phyloP scores from a whole-genome alignment of 75 land plant genomes.

The Ceratopteris richardii region DNA sequence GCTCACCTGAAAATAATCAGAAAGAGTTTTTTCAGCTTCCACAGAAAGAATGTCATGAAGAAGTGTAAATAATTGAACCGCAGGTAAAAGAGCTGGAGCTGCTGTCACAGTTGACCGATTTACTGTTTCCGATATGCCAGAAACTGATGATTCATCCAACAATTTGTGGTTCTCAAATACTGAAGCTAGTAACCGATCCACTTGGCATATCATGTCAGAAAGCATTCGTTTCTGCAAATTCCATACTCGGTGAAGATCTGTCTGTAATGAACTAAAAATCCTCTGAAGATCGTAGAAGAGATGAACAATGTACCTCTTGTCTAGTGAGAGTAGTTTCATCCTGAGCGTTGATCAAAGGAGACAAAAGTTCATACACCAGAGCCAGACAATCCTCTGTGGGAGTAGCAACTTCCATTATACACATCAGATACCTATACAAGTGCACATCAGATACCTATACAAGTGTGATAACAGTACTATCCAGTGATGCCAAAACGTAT shows the following conservation, averaged over 20 bases:
- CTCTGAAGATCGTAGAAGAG: background rate
- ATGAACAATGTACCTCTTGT: slow-evolving; percentile 63
- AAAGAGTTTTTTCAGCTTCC: slow-evolving; percentile 64
- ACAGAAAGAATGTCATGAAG: slow-evolving; percentile 72
- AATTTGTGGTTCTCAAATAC: slow-evolving; percentile 97
- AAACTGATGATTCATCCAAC: slow-evolving; percentile 63
- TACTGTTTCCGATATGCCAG: slow-evolving; percentile 64
- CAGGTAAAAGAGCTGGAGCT: slow-evolving; percentile 74
- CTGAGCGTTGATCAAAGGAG: slow-evolving; percentile 52
- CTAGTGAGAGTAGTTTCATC: slow-evolving; percentile 55
- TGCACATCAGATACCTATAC: no score
- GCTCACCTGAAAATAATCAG: slow-evolving; percentile 76
- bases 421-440: slow-evolving; percentile 73
- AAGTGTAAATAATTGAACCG: slow-evolving; percentile 73
- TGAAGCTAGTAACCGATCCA: slow-evolving; percentile 51
- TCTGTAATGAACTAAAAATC: background rate
- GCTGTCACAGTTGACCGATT: slow-evolving; percentile 46
- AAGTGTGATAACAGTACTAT: no score
- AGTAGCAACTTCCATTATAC: slow-evolving; percentile 96
- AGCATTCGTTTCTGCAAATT: slow-evolving; percentile 64
- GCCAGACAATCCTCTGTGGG: slow-evolving; percentile 88
- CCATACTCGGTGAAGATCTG: background rate
- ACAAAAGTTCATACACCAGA: slow-evolving; percentile 70
- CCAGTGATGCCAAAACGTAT: no score
- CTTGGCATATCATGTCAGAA: slow-evolving; percentile 63